Evolutionary conservation across 495 filamentous ascomycete genomes (phyloP), one percentile per base, ranked within the genome.

Genomic region (Lasiosphaeria miniovina): DNA sequence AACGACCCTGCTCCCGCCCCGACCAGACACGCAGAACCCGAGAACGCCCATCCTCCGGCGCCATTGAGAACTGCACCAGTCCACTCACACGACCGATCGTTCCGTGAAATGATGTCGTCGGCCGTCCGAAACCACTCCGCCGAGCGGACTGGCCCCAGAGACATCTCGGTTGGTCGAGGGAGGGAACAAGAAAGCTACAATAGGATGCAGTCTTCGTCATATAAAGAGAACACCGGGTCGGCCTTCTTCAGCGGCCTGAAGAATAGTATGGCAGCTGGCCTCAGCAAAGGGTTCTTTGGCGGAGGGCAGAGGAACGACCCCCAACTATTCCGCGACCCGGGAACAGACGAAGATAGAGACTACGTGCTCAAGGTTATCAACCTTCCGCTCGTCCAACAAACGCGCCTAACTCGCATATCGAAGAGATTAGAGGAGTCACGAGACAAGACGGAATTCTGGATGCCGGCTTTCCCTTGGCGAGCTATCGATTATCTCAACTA

Each of bases 361-460:
- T 95, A 96, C 63, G 80, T 87, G 45, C 80, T 87, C 63, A 87
- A 85, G 50, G 82, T 93, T 49, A 90, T 96, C 68, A 91, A 90
- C 63, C 74, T 88, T 14, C 89, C 90, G 0, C 77, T 96, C 34
- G 78, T 93, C 43, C 85, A 95, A 61, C 92, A 96, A 71, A 90
- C 91, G 5, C 81, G 91, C n/a, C 74, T 84, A 51, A 96, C 92
- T 1, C 80, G 92, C 40, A 96, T 96, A 65, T 91, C 90, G 3
- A 93, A 90, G 73, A 83, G 86, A 53, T 75, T 96, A 14, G 89
- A 91, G 67, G 83, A 88, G 57, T 95, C 90, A 14, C 79, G 85
- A 49, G 92, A 96, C 67, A 96, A 96, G 80, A 96, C 92, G 0
- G 92, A 96, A 66, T 96, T 93, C 68, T 96, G 92, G 92, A 94